Base-by-base conservation (phyloP, 163 green algal genomes). In the Trebouxia gelatinosa region DNA sequence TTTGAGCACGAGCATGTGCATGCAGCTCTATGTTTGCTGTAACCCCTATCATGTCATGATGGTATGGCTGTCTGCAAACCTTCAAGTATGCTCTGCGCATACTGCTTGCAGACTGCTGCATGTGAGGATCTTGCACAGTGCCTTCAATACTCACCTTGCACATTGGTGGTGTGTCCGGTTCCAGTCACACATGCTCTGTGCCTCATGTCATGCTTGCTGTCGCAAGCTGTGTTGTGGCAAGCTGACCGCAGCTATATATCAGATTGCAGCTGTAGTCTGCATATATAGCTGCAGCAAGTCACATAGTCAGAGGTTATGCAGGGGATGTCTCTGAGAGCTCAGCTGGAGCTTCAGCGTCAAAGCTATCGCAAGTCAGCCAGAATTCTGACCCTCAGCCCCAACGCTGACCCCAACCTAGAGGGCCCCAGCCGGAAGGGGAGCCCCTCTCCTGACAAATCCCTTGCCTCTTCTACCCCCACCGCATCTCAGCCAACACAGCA, bases 281-380 rank as follows among this genome's bases (percentile, higher is more conserved):
- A 13, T 54, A n/a, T n/a, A n/a, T n/a, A n/a, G n/a, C n/a, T n/a
- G n/a, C n/a, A n/a, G n/a, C n/a, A n/a, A n/a, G n/a, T n/a, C n/a
- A n/a, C n/a, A n/a, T n/a, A n/a, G n/a, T n/a, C n/a, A n/a, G n/a
- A n/a, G n/a, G 51, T 1, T 31, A 26, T 23, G 32, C 50, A 78
- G 71, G 71, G 71, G 0, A 59, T 68, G 2, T 66, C 50, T 26
- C 50, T 78, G 23, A 78, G 48, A 34, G 71, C 71, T 51, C 48
- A 78, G 71, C 71, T 78, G 6, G 71, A 78, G 71, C 50, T 68
- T 51, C 48, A 68, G 71, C 32, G 50, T 19, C 71, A 78, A 17
- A 51, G 19, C 48, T 70, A 78, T 32, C 32, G 50, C n/a, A 78
- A 66, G 34, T 29, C 71, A n/a, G 71, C 71, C 71, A 66, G 21